Base-by-base conservation (phyloP, 768 basidiomycete genomes). In the Fistulinella prunicolor region DNA sequence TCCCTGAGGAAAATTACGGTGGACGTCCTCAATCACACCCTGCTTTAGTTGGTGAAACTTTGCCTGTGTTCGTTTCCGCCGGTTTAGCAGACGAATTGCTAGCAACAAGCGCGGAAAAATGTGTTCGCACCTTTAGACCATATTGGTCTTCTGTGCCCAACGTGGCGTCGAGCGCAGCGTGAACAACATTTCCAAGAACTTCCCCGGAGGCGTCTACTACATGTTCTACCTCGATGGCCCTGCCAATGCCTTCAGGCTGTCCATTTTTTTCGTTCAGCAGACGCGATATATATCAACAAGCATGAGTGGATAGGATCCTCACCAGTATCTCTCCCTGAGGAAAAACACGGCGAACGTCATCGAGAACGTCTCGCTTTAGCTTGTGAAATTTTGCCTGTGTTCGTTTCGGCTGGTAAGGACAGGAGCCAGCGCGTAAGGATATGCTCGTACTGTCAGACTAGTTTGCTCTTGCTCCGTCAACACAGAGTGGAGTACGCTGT, bases 251-350 rank as follows among this genome's bases (percentile, higher is more conserved):
- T 21, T 58, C 62, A 2, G 62, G 61, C 61, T 62, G 35, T 22
- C 21, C 26, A 19, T 23, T 1, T 7, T 9, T 14, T 36, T 4
- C 13, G 30, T 14, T 32, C 7, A 49, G 7, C 16, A 19, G 1
- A 39, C 14, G 9, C 42, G 19, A 16, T 36, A n/a, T n/a, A n/a
- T n/a, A 32, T 50, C 9, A 49, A 12, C 16, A 21, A 1, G 37
- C 12, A 7, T 38, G 17, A 16, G 36, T 13, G n/a, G 32, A 35
- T 3, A 13, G 13, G 14, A 9, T 4, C 9, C 61, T 52, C 35
- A 67, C 63, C 42, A 64, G 36, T 46, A 64, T 65, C 36, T 64
- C 51, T 38, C 63, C 63, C 3, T 64, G 63, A 9, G 65, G 63
- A 12, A 64, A 64, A 6, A 64, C 41, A 8, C 40, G 2, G 10